Evolutionary conservation across 2,329 filamentous ascomycete species (phyloP), one percentile per base, ranked within the genome.

Genomic region (Fusarium goolgardi): DNA sequence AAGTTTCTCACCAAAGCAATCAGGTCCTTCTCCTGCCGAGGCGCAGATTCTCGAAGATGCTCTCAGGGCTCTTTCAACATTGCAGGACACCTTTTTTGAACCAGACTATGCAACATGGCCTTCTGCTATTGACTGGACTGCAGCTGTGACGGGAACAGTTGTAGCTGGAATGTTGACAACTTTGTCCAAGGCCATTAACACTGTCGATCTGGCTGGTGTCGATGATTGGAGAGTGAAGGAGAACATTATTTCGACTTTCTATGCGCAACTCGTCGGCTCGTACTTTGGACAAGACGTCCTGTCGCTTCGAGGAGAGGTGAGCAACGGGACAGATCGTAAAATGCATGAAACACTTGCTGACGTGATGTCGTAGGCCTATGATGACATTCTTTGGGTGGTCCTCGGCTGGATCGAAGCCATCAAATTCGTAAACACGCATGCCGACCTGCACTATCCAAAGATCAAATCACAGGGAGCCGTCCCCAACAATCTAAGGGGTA

Each of bases 361-460:
- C 12, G 29, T 31, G 40, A 12, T n/a, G 5, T 7, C 2, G 13
- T 4, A 96, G 82, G 95, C 95, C 0, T 97, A 90, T 76, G 95
- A 97, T 75, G 95, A 98, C 77, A 97, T 97, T 81, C 86, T 97
- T 4, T 98, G 95, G 95, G 93, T 97, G 2, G 93, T 96, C 4
- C 84, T 98, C 37, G 93, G 91, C 65, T 97, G 95, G 94, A 81
- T 97, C 53, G 93, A 97, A 75, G 88, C 87, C 49, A 86, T 94
- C 66, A 89, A 91, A 69, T 94, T 97, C 75, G 87, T 95, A 52
- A 81, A 88, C 32, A 80, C 85, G n/a, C 93, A 96, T 75, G 88
- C 86, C 4, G 79, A 82, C 3, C 76, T 88, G 20, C 89, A 92
- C 76, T 91, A 90, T 72, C 77, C 78, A 12, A 64, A 44, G 15